These are phyloP conservation scores for Lepidopterella palustris DNA, from an alignment of 495 filamentous ascomycete species.

Conservation along the genomic window DNA sequence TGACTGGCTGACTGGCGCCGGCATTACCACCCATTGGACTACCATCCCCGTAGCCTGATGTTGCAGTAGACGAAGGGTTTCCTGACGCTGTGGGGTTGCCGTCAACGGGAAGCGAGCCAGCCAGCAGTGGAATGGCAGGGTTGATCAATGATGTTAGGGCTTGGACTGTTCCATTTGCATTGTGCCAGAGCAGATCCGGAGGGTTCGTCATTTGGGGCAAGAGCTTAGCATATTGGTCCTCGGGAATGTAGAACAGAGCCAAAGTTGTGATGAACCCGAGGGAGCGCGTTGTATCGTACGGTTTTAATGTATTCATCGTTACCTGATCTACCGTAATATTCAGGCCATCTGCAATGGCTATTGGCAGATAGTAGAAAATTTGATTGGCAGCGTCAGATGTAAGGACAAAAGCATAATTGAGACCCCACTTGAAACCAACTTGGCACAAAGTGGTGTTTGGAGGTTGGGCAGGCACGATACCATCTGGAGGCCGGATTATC, in stretches of 20 bases:
- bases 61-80: slow-evolving; percentile 28
- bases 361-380: slow-evolving; percentile 76
- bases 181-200: slow-evolving; percentile 64
- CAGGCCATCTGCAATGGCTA: slow-evolving; percentile 64
- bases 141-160: slow-evolving; percentile 78
- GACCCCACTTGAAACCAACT: slow-evolving; percentile 69
- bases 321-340: slow-evolving; percentile 46
- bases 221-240: slow-evolving; percentile 55
- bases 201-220: slow-evolving; percentile 59
- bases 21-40: slow-evolving; percentile 43
- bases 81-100: slow-evolving; percentile 30
- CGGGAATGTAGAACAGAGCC: slow-evolving; percentile 67
- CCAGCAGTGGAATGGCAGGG: slow-evolving; percentile 70
- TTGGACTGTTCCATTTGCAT: slow-evolving; percentile 50
- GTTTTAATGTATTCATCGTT: slow-evolving; percentile 64
- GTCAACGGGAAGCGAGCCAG: slow-evolving; percentile 45
- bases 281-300: slow-evolving; percentile 63
- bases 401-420: slow-evolving; percentile 82
- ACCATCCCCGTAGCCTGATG: slow-evolving; percentile 33
- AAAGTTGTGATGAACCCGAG: slow-evolving; percentile 80
- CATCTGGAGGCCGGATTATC: slow-evolving; percentile 63
- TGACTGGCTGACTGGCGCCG: slow-evolving; percentile 50
- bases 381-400: slow-evolving; percentile 67
- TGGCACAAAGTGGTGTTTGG: slow-evolving; percentile 65
- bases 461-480: slow-evolving; percentile 43